Evolutionary conservation across 108 stramenopile genomes (phyloP).

Genomic region (Skeletonema costatum): DNA sequence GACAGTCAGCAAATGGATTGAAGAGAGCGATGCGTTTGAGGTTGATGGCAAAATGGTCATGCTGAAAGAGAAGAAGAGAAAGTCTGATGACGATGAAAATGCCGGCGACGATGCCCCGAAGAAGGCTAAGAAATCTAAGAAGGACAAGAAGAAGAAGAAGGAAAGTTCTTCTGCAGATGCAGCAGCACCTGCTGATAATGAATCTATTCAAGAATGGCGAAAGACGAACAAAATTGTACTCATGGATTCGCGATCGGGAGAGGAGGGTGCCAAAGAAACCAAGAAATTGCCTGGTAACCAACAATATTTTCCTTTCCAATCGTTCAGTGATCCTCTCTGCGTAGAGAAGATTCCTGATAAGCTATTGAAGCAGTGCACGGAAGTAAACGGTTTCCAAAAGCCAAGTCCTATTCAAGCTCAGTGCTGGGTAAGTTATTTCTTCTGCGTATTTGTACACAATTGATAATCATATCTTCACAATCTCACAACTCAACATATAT

Average conservation of each 20-base stretch:
- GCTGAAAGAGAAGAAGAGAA: slow-evolving; percentile 38
- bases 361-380: slow-evolving; percentile 75
- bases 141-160: slow-evolving; percentile 57
- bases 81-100: slow-evolving; percentile 17
- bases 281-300: slow-evolving; percentile 38
- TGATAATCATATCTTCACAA: slow-evolving; percentile 29
- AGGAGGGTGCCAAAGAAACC: slow-evolving; percentile 54
- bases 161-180: slow-evolving; percentile 35
- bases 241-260: slow-evolving; percentile 61
- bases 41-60: slow-evolving; percentile 70
- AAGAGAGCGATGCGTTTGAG: slow-evolving; percentile 61
- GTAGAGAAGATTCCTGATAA: slow-evolving; percentile 41
- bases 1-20: slow-evolving; percentile 59
- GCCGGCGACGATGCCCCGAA: slow-evolving; percentile 9
- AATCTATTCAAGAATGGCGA: slow-evolving; percentile 68
- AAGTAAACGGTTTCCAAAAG: slow-evolving; percentile 76
- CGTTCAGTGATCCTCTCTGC: slow-evolving; percentile 70
- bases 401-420: slow-evolving; percentile 98
- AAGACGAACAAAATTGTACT: slow-evolving; percentile 85
- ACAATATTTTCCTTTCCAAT: slow-evolving; percentile 61
- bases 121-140: slow-evolving; percentile 42
- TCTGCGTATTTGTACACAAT: slow-evolving; percentile 43
- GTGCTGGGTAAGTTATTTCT: slow-evolving; percentile 82
- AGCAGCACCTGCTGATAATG: slow-evolving; percentile 15
- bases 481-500: background rate